Conservation (phyloP, 495 filamentous ascomycete genomes). For the Immersiella caudata region DNA sequence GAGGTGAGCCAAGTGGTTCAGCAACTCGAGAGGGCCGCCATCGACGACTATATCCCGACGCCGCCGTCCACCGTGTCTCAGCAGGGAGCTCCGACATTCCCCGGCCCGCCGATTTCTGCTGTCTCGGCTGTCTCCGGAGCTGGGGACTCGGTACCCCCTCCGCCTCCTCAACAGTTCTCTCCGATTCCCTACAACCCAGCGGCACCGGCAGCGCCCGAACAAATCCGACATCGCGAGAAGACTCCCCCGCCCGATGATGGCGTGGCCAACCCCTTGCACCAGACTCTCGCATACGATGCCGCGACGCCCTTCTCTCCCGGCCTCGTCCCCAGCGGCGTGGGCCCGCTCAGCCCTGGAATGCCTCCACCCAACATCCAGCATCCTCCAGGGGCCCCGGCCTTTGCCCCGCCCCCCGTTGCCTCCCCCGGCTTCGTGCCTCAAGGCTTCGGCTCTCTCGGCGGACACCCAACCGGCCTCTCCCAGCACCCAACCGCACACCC, state of each 20-base stretch:
- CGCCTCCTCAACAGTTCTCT: slow-evolving; percentile 54
- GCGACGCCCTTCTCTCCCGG: slow-evolving; percentile 50
- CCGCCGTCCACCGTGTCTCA: slow-evolving; percentile 49
- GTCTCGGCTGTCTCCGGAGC: slow-evolving; percentile 22
- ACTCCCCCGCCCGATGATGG: slow-evolving; percentile 79
- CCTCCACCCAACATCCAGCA: slow-evolving; percentile 40
- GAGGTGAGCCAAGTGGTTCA: slow-evolving; percentile 80
- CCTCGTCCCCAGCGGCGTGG: slow-evolving; percentile 40
- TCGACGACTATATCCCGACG: slow-evolving; percentile 41
- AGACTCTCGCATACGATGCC: slow-evolving; percentile 68
- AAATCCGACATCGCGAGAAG: slow-evolving; percentile 82
- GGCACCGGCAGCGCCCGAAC: slow-evolving; percentile 82
- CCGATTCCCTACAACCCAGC: slow-evolving; percentile 92
- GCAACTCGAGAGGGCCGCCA: slow-evolving; percentile 78
- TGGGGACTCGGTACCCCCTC: slow-evolving; percentile 25
- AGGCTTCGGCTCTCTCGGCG: slow-evolving; percentile 41
- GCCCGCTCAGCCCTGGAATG: slow-evolving; percentile 40
- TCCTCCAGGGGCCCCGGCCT: slow-evolving; percentile 40
- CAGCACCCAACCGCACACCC: slow-evolving; percentile 40
- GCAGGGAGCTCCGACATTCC: slow-evolving; percentile 40
- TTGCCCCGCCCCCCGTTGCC: slow-evolving; percentile 43
- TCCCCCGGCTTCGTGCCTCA: slow-evolving; percentile 47
- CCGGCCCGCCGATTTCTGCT: slow-evolving; percentile 44
- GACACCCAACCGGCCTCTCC: slow-evolving; percentile 40
- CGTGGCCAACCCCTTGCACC: slow-evolving; percentile 69